Base-by-base conservation (phyloP, 2,329 filamentous ascomycete genomes). In the Phyllosticta citrichinensis region DNA sequence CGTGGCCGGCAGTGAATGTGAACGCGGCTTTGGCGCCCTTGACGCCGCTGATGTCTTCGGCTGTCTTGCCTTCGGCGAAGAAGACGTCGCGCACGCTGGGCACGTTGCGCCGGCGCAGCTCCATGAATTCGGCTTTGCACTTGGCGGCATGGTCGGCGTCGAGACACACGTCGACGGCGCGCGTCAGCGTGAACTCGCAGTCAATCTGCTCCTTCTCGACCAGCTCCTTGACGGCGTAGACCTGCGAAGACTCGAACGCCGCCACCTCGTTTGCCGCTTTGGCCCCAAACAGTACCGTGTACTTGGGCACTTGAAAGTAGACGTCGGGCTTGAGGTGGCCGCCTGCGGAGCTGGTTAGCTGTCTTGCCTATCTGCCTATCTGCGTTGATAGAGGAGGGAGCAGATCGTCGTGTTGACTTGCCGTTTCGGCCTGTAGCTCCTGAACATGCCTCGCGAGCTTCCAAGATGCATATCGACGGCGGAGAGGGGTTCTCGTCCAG, bases 291-390 rank as follows among this genome's bases (percentile, higher is more conserved):
- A 61, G 54, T 54, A 27, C 55, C 47, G 59, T 56, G 55, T 64
- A 55, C 2, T 58, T 62, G 14, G 56, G 40, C 2, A 66, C 58
- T 19, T 77, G 68, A 2, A 68, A 64, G 5, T 69, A 61, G 5
- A 72, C 70, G 65, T 83, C 76, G 40, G 74, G 69, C 59, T 61
- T 61, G 47, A 61, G 59, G 30, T 61, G 59, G 27, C 59, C 59
- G 27, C 59, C 58, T 61, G 24, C 47, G 47, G 25, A 8, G 9
- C 11, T 17, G n/a, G 25, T 53, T 25, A 10, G 51, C 9, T 53
- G 24, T 53, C 19, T 20, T 53, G 27, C 27, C 47, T 51, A n/a
- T 51, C 47, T 53, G 51, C 20, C 20, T 53, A 25, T 12, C 20
- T 24, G 51, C 12, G 17, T 24, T 25, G 20, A 25, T 25, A 25